Evolutionary conservation across 2,329 filamentous ascomycete species (phyloP), one percentile per base, ranked within the genome.

Genomic region (Venturia pyrina): DNA sequence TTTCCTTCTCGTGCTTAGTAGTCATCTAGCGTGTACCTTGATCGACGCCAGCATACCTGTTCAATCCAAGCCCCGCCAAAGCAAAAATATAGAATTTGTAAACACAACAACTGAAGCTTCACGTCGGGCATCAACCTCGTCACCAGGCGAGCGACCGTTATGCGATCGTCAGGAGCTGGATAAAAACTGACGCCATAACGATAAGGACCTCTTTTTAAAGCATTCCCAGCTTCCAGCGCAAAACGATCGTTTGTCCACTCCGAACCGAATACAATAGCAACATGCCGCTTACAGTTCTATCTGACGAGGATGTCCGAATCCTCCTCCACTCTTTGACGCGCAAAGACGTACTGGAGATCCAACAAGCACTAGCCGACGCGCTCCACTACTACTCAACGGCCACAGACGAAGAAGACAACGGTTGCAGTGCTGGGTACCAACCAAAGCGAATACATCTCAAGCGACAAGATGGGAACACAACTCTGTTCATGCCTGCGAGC

Each of bases 401-500:
- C 3, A 82, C 80, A 32, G 85, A 87, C 65, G 80, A 82, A 46
- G 78, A 68, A n/a, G 75, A 72, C 3, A 80, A 80, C 69, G 82
- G 82, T 44, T 87, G 83, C 69, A 83, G 81, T 65, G 82, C 84
- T 1, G 79, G 80, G 11, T 87, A 84, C 68, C 87, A 89, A 68
- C 86, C 86, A 0, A 80, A 83, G 66, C 80, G 86, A 50, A 87
- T 85, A 1, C 78, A 82, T 1, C 80, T 89, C 64, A 84, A 83
- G 64, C 82, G 84, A 15, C 82, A 81, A 63, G 82, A 86, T 79
- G 86, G 86, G 3, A 81, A 82, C 41, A 85, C 83, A 1, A 88
- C 85, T 3, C 77, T 89, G 11, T 87, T 89, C 75, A 87, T 89
- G 85, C 87, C 87, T 2, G 85, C 85, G 15, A 85, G 80, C 48